Evolutionary conservation across 306 rosid genomes (phyloP).

Genomic region (Quercus mongolica): DNA sequence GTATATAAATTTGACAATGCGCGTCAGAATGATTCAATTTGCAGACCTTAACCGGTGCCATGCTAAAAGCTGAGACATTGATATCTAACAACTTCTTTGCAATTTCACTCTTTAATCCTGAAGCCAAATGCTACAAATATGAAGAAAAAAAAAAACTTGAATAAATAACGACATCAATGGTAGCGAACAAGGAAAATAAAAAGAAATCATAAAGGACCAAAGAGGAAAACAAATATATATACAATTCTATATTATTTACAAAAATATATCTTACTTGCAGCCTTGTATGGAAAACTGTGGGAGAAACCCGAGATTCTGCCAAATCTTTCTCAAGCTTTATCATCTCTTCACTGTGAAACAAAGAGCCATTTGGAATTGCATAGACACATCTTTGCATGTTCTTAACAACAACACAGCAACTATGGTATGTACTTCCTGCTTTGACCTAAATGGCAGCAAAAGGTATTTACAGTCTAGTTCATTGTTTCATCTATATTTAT

Average conservation of each 20-base stretch:
- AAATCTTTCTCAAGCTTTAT: constrained; percentile 58
- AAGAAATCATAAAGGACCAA: constrained; percentile 7
- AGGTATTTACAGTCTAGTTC: constrained; percentile 7
- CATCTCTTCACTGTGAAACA: constrained; percentile 54
- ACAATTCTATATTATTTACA: neutral
- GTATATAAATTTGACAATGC: constrained; percentile 8
- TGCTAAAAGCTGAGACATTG: constrained; percentile 68
- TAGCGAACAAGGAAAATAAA: constrained; percentile 6
- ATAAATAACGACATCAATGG: constrained; percentile 7
- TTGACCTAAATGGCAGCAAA: constrained; percentile 60
- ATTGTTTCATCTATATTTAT: constrained; percentile 17
- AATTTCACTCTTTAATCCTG: constrained; percentile 70
- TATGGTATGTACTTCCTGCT: constrained; percentile 68
- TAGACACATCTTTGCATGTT: constrained; percentile 84
- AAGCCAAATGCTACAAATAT: constrained; percentile 53
- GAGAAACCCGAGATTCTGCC: constrained; percentile 56
- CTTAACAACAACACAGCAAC: constrained; percentile 90
- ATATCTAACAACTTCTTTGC: constrained; percentile 62
- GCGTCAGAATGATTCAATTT: constrained; percentile 6
- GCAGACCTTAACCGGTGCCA: constrained; percentile 88
- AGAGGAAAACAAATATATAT: neutral
- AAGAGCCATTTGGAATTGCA: constrained; percentile 65
- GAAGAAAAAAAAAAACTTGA: neutral
- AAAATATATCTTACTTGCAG: constrained; percentile 53
- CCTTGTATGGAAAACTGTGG: constrained; percentile 51